A percentile compares a stretch with the other conserved stretches of the same genome.
Conservation (phyloP, 208 protist species). For the Leptomonas pyrrhocoris region DNA sequence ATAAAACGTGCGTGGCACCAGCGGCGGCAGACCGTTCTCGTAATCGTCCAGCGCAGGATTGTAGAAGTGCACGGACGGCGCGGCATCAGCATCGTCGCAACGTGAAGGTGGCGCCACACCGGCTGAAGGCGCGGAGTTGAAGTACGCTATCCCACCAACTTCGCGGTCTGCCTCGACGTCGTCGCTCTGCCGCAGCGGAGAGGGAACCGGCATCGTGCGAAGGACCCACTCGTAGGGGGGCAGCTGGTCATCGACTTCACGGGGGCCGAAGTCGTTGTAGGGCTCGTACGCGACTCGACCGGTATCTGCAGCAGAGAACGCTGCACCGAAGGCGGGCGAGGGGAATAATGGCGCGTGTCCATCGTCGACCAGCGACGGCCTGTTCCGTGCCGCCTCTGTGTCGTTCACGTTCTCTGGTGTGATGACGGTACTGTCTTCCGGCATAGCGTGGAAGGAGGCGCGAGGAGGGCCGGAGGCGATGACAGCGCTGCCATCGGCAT, state of each 20-base stretch:
- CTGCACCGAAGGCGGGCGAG: not conserved
- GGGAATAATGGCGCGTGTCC: not conserved
- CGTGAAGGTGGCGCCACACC: not conserved
- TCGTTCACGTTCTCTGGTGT: not conserved
- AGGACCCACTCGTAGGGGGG: slow-evolving; percentile 35
- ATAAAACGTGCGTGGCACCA: slow-evolving; percentile 22
- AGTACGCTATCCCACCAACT: not conserved
- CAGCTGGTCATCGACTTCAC: slow-evolving; percentile 11
- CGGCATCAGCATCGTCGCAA: not conserved
- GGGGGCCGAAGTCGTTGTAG: slow-evolving; percentile 12
- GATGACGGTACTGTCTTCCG: not conserved
- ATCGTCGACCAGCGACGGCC: not conserved
- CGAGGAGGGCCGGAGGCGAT: slow-evolving; percentile 1
- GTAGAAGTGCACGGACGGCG: slow-evolving; percentile 2
- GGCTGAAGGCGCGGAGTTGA: not conserved
- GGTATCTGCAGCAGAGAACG: not conserved
- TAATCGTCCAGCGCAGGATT: not conserved
- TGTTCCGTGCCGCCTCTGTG: no score
- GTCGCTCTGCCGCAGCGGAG: not conserved
- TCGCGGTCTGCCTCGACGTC: not conserved
- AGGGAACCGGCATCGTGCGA: slow-evolving; percentile 20
- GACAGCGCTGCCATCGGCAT: not conserved
- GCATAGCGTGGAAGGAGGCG: not conserved
- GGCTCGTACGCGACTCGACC: slow-evolving; percentile 18
- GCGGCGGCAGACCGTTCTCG: not conserved